A percentile compares a stretch with the other conserved stretches of the same genome.
Conservation (phyloP, 805 yeast species). For the Kodamaea jinghongensis region DNA sequence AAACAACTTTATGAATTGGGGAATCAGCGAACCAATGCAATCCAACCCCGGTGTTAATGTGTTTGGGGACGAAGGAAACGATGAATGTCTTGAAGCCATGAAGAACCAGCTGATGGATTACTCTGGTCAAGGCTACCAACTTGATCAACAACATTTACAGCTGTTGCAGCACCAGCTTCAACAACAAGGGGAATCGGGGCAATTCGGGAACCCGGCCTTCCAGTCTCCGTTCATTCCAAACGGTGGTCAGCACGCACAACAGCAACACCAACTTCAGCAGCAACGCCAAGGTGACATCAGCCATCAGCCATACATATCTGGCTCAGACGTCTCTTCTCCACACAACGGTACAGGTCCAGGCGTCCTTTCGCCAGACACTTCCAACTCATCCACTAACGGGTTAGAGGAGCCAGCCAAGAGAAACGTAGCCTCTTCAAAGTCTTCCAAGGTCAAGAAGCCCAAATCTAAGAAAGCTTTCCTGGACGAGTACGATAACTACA, state of each 20-base stretch:
- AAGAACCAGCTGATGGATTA: background rate
- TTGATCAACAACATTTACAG: constrained; percentile 4
- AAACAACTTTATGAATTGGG: constrained; percentile 2
- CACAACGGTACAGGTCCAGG: constrained; percentile 1
- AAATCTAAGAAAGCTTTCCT: constrained; percentile 25
- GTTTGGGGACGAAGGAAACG: background rate
- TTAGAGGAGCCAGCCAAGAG: background rate
- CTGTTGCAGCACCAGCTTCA: constrained; percentile 5
- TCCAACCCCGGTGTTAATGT: background rate
- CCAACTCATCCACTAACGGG: constrained; percentile 6
- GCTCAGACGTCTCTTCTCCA: constrained; percentile 3
- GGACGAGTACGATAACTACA: constrained; percentile 37
- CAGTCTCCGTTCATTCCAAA: too few species aligned
- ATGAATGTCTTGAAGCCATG: background rate
- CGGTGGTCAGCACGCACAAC: background rate
- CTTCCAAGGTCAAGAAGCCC: constrained; percentile 3
- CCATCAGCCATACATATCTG: background rate
- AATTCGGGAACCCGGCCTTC: too few species aligned
- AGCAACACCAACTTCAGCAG: background rate
- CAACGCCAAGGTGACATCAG: background rate
- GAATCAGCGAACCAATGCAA: background rate
- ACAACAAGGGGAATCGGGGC: background rate
- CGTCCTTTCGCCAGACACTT: constrained; percentile 7
- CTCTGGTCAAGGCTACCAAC: background rate
- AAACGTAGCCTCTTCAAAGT: background rate